Conservation (phyloP, 805 yeast genomes). For the Yamadazyma tumulicola region DNA sequence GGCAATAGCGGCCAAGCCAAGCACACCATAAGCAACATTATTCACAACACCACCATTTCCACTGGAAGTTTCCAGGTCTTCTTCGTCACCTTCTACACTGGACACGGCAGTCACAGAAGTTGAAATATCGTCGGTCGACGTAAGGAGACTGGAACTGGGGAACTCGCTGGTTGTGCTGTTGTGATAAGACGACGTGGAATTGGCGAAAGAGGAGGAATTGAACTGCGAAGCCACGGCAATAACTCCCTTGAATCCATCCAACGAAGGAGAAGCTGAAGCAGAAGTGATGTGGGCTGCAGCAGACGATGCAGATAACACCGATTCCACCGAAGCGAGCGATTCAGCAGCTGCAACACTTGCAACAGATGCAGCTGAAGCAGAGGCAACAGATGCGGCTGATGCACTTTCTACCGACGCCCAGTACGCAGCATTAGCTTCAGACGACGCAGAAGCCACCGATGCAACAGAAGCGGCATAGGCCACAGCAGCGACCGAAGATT, state of each 20-base stretch:
- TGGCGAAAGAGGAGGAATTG: constrained; percentile 11
- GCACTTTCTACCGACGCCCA: constrained; percentile 10
- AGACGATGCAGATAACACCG: constrained; percentile 8
- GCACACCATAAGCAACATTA: constrained; percentile 18
- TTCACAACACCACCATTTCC: constrained; percentile 10
- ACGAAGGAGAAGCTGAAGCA: constrained; percentile 11
- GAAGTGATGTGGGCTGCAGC: constrained; percentile 9
- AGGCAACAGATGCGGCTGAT: constrained; percentile 11
- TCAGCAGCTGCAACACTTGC: constrained; percentile 9
- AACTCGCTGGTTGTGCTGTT: constrained; percentile 8
- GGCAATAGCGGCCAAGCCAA: constrained; percentile 28
- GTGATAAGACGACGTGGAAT: constrained; percentile 7
- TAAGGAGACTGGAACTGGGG: constrained; percentile 8
- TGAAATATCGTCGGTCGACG: background rate
- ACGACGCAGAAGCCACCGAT: constrained; percentile 9
- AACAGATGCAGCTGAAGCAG: constrained; percentile 6
- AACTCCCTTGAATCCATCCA: constrained; percentile 21
- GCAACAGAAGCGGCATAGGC: constrained; percentile 13
- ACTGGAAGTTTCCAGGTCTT: constrained; percentile 9
- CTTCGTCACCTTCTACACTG: constrained; percentile 12
- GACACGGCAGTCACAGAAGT: constrained; percentile 11
- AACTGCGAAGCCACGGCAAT: constrained; percentile 21
- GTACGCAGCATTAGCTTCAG: constrained; percentile 12
- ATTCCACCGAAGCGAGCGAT: constrained; percentile 11
- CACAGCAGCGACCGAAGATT: constrained; percentile 10